Evolutionary conservation across 306 rosid genomes (phyloP), one percentile per base, ranked within the genome.

Genomic region (Cucumis melo): DNA sequence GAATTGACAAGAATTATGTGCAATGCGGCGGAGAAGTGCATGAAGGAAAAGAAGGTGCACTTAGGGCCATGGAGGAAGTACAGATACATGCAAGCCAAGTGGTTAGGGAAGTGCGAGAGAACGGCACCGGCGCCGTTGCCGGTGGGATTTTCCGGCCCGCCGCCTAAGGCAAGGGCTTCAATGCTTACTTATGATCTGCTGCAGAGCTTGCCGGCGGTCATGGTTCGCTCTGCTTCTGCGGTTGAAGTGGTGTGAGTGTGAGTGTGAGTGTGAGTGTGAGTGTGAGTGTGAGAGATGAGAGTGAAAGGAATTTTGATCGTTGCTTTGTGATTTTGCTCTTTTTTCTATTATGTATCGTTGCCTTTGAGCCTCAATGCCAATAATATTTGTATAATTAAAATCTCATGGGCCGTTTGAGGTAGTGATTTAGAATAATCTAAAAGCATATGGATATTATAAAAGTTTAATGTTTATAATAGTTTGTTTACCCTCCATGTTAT

Each of bases 1-100:
- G 73, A 36, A 3, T 29, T 86, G 58, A 81, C 88, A 21, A 89
- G 88, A 86, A 86, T 91, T n/a, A 42, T 93, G 84, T 93, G 98
- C 81, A 54, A 85, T 15, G 90, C 93, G 21, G 93, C 88, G 10
- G 89, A 93, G 78, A 87, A 79, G 61, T 91, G 93, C 82, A 91
- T 91, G 97, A 89, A 88, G 88, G 96, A 93, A 78, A 91, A 89
- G 85, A 91, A 91, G 38, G 88, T 93, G 92, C 93, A 91, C 76
- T 78, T 93, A 65, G 92, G 85, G 0, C 98, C 98, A 41, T 93
- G 97, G 98, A 88, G 98, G 80, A 93, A 86, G 82, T 90, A 85
- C 16, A 86, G 86, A 77, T 93, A 93, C 87, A 86, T 93, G 98
- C 89, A 81, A 74, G 90, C 97, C 13, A 93, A 93, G 84, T 93